phyloP scores from a whole-genome alignment of 176 grass and related monocot species.

The Musa beccarii region DNA sequence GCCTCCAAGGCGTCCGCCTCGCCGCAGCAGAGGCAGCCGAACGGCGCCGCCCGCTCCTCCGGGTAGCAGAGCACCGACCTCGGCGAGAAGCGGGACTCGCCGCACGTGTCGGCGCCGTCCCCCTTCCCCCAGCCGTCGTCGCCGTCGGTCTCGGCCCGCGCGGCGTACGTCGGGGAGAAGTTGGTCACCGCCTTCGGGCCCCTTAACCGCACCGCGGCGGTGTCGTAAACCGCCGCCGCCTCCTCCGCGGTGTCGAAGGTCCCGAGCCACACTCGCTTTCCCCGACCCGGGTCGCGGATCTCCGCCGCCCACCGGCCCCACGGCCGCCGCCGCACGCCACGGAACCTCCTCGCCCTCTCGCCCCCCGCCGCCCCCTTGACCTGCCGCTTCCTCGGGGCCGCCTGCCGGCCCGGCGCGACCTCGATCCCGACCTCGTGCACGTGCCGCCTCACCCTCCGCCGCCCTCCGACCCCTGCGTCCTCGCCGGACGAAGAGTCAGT shows the following conservation, averaged over 20 bases:
- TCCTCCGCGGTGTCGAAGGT: constrained; percentile 88
- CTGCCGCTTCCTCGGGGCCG: constrained; percentile 14
- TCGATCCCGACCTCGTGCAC: constrained; percentile 26
- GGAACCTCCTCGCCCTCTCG: constrained; percentile 8
- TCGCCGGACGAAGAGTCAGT: constrained; percentile 50
- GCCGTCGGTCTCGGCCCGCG: neutral
- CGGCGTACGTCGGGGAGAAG: neutral
- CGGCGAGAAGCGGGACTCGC: neutral
- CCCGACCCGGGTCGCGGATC: constrained; percentile 33
- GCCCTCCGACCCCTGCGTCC: constrained; percentile 9
- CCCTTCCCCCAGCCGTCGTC: neutral
- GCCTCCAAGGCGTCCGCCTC: neutral
- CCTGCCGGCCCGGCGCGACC: neutral
- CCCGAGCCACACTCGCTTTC: constrained; percentile 69
- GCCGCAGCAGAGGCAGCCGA: neutral
- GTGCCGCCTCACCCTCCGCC: constrained; percentile 19
- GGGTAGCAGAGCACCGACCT: constrained; percentile 10
- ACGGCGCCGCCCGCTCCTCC: neutral
- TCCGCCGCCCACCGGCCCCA: constrained; percentile 42
- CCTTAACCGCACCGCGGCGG: constrained; percentile 38
- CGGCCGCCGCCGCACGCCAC: constrained; percentile 36
- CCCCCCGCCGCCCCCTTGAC: neutral
- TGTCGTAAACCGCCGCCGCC: constrained; percentile 58
- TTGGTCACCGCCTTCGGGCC: constrained; percentile 47
- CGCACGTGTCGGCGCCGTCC: neutral